phyloP scores from a whole-genome alignment of 352 stramenopile species.

The Ochromonadaceae sp. region DNA sequence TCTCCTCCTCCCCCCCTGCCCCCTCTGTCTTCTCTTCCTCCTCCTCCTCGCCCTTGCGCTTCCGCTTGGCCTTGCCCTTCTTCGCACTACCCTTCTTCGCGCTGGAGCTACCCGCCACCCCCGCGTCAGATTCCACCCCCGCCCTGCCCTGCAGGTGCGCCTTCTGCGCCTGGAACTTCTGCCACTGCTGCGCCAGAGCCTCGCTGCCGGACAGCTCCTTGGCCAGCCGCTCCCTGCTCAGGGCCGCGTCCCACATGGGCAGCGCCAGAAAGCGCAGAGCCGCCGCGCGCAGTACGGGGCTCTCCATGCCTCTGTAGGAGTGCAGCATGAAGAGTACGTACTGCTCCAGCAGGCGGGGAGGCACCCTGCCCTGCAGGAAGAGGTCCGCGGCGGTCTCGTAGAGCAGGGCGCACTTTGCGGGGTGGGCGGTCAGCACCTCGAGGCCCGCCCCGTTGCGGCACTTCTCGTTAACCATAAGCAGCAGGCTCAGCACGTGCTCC shows the following conservation, averaged over 20 bases:
- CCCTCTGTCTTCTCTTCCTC: too few species aligned
- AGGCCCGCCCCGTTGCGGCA: background rate
- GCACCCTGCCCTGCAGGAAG: background rate
- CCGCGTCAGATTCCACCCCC: too few species aligned
- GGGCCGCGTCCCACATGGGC: constrained; percentile 9
- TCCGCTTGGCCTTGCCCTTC: too few species aligned
- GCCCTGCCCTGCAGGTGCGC: too few species aligned
- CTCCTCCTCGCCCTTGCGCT: too few species aligned
- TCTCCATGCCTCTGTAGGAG: constrained; percentile 11
- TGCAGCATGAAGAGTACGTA: constrained; percentile 7
- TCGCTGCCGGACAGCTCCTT: background rate
- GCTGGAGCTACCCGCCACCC: too few species aligned
- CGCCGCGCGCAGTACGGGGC: background rate
- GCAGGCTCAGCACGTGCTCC: constrained; percentile 14
- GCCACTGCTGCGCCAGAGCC: background rate
- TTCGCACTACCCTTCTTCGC: too few species aligned
- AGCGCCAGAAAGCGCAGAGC: constrained; percentile 1
- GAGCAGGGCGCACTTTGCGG: background rate
- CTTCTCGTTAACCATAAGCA: constrained; percentile 5
- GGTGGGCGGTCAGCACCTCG: background rate
- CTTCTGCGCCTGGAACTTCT: background rate
- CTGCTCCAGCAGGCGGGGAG: background rate
- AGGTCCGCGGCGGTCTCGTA: background rate
- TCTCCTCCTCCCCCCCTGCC: too few species aligned
- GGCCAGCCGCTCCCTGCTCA: background rate